Percentiles rank a stretch among this genome's conserved stretches.
phyloP scores from a whole-genome alignment of 2,329 filamentous ascomycete species.

The Ophiostoma triangulosporum region DNA sequence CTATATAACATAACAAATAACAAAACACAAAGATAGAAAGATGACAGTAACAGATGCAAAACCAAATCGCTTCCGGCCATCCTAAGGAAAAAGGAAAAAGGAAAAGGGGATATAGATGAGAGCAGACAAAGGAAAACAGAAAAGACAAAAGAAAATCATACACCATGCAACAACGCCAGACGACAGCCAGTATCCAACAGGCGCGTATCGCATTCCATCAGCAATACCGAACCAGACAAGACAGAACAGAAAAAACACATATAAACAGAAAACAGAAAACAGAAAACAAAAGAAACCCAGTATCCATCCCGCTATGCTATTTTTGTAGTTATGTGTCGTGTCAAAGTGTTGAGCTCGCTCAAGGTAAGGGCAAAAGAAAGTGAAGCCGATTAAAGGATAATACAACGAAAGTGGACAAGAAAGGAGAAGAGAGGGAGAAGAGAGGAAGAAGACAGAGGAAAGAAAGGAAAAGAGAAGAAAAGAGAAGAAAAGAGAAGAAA shows the following conservation, averaged over 20 bases:
- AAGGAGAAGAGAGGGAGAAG: not conserved
- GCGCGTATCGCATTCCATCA: too few relatives aligned
- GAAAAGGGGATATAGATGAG: slow-evolving; percentile 11
- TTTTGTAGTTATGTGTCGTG: slow-evolving; percentile 3
- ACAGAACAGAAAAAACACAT: slow-evolving; percentile 11
- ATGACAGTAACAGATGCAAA: not conserved
- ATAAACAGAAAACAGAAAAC: slow-evolving; percentile 12
- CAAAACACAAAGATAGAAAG: not conserved
- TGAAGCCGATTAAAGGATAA: not conserved
- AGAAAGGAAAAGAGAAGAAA: not conserved
- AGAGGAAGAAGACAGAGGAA: not conserved
- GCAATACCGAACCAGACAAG: too few relatives aligned
- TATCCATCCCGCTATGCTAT: slow-evolving; percentile 7
- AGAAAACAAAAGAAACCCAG: not conserved
- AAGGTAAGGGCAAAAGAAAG: not conserved
- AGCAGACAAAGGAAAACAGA: slow-evolving; percentile 11
- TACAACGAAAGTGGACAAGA: not conserved
- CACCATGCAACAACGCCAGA: too few relatives aligned
- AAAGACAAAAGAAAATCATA: not conserved
- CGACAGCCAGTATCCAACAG: too few relatives aligned
- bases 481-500: not conserved
- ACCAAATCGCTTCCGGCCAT: too few relatives aligned
- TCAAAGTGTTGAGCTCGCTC: slow-evolving; percentile 3
- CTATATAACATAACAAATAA: not conserved
- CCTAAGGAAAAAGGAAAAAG: not conserved